These are phyloP conservation scores for Diplodia corticola DNA, from an alignment of 2,329 filamentous ascomycete genomes.

Conservation along the genomic window DNA sequence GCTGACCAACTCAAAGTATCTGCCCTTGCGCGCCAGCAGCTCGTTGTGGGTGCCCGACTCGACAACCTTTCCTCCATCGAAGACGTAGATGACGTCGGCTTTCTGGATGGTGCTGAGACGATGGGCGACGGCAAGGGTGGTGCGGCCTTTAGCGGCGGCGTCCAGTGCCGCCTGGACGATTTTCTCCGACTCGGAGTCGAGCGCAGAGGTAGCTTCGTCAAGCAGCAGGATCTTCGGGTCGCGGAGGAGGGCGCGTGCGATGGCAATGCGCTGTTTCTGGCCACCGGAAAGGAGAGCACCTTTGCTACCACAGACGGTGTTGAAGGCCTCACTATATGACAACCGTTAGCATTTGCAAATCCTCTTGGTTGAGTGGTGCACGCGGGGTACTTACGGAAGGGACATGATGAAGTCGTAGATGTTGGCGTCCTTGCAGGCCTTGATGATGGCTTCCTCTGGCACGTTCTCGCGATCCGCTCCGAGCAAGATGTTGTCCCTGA, in stretches of 20 bases:
- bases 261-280: constrained; percentile 89
- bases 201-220: constrained; percentile 25
- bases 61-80: constrained; percentile 79
- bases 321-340: constrained; percentile 61
- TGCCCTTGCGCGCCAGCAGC: neutral
- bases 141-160: constrained; percentile 75
- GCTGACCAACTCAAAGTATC: constrained; percentile 23
- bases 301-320: constrained; percentile 35
- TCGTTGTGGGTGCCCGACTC: constrained; percentile 72
- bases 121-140: constrained; percentile 90
- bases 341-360: neutral
- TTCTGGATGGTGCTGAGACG: constrained; percentile 86
- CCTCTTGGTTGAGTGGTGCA: too few relatives aligned
- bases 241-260: constrained; percentile 83
- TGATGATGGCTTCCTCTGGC: constrained; percentile 68
- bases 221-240: constrained; percentile 72
- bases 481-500: constrained; percentile 86
- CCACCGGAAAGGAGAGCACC: constrained; percentile 69
- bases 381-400: constrained; percentile 13
- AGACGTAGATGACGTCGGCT: constrained; percentile 88
- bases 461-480: constrained; percentile 59
- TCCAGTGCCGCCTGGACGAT: constrained; percentile 77
- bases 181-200: constrained; percentile 53
- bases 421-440: constrained; percentile 72
- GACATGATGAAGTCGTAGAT: constrained; percentile 40